Conservation (phyloP, 306 rosid genomes). For the Delonix regia region DNA sequence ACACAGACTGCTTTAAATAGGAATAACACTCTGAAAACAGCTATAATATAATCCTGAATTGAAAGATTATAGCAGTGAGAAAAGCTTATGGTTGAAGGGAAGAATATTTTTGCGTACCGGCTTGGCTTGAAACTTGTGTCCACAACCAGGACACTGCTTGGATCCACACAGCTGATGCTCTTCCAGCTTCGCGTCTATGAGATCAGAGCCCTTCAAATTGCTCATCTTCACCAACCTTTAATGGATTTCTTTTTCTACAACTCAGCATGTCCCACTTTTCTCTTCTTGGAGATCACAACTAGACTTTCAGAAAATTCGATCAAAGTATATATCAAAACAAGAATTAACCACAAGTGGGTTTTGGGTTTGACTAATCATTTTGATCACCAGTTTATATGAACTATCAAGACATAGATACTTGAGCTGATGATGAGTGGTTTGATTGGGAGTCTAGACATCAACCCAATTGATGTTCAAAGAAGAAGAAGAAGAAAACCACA, state of each 20-base stretch:
- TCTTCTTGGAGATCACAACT: neutral
- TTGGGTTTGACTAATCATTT: neutral
- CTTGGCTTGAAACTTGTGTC: constrained; percentile 84
- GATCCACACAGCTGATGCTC: constrained; percentile 96
- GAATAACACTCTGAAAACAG: constrained; percentile 12
- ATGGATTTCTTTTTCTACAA: constrained; percentile 24
- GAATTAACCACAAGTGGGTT: neutral
- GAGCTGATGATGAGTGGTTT: constrained; percentile 19
- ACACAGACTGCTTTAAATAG: constrained; percentile 25
- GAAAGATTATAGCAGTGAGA: neutral
- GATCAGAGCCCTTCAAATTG: constrained; percentile 67
- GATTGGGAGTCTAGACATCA: neutral
- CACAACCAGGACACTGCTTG: constrained; percentile 94
- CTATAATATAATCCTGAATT: neutral
- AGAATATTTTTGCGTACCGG: constrained; percentile 64
- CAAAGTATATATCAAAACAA: no score
- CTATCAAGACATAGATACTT: constrained; percentile 23
- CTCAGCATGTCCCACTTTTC: constrained; percentile 44
- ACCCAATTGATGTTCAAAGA: neutral
- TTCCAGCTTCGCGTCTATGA: constrained; percentile 95
- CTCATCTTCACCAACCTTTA: constrained; percentile 28
- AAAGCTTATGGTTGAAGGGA: constrained; percentile 41
- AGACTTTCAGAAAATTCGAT: neutral
- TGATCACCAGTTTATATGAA: neutral
- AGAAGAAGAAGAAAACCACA: neutral